Base-by-base conservation (phyloP, 106 monocot species). In the Narthecium ossifragum region DNA sequence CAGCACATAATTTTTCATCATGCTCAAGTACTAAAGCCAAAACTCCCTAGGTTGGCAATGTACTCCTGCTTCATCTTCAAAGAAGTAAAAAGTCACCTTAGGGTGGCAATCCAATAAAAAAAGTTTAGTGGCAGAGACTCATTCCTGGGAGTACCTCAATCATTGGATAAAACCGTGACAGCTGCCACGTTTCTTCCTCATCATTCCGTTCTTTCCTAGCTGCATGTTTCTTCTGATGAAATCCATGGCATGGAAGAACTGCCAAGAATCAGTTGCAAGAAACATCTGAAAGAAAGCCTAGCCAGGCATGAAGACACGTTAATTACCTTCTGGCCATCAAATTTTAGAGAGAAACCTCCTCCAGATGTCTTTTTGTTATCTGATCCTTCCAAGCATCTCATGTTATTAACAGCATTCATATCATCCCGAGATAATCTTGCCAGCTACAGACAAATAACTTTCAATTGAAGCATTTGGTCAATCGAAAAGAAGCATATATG, bases 331-430 rank as follows among this genome's bases (percentile, higher is more conserved):
- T 75, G 67, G 36, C 71, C 65, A 74, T 91, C 91, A 67, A 99
- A 99, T 57, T 90, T 99, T 40, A 99, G 85, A 61, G 90, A 78
- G 72, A 99, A 99, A 53, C 46, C 64, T 37, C 67, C 63, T 62
- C 78, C 76, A 34, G 91, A 72, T 14, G 86, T 17, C 77, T 91
- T 91, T 59, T 86, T 91, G 3, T 54, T 65, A 40, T 88, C 84
- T 39, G 77, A 47, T 29, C 66, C 71, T 53, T 73, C 82, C 49
- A 99, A 73, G 64, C 53, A 82, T 58, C 67, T 88, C 98, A 99
- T 88, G 59, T 99, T 99, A 66, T 79, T 75, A 24, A 91, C 91
- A 64, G 98, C 98, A 78, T 70, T 88, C 87, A 85, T 82, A 70
- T 99, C 98, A 70, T 99, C 91, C 51, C 62, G 34, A 38, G 98